Percentiles rank a stretch among this genome's conserved stretches.
phyloP scores from a whole-genome alignment of 371 early-diverging fungal species.

The Chytridium lagenaria region DNA sequence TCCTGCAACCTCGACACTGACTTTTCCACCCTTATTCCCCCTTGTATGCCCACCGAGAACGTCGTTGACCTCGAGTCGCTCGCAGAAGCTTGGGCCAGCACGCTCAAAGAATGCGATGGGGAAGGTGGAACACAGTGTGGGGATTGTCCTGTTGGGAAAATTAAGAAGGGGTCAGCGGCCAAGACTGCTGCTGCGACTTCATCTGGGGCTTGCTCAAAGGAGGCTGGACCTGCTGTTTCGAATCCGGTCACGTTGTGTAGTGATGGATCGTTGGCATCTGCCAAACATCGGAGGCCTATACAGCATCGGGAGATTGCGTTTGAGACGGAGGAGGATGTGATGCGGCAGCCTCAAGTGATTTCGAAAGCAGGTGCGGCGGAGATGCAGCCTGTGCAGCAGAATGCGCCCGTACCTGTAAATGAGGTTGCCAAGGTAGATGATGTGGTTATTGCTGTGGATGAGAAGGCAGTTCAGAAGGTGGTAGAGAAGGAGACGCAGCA shows the following conservation, averaged over 20 bases:
- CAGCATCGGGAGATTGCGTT: conserved; percentile 12
- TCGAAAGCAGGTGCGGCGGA: not conserved
- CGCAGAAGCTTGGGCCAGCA: conserved; percentile 14
- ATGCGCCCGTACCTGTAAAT: not conserved
- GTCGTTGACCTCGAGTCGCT: conserved; percentile 7
- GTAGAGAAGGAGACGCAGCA: not conserved
- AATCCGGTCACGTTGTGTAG: not conserved
- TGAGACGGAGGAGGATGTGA: not conserved
- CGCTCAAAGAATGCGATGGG: conserved; percentile 10
- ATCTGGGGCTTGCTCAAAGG: not conserved
- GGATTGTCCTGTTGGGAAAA: conserved; percentile 9
- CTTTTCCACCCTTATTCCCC: conserved; percentile 1
- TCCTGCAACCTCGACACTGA: not conserved
- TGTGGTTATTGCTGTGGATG: not conserved
- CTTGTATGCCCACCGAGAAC: conserved; percentile 10
- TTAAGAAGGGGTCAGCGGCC: not conserved
- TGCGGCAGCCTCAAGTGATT: not conserved
- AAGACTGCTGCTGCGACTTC: not conserved
- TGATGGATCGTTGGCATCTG: not conserved
- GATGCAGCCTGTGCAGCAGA: conserved; percentile 1
- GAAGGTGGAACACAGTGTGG: not conserved
- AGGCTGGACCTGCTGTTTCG: not conserved
- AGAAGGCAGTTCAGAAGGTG: not conserved
- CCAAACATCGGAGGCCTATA: not conserved
- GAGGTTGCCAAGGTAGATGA: not conserved